Conservation (phyloP, 352 stramenopile genomes). For the Phytophthora pisi region DNA sequence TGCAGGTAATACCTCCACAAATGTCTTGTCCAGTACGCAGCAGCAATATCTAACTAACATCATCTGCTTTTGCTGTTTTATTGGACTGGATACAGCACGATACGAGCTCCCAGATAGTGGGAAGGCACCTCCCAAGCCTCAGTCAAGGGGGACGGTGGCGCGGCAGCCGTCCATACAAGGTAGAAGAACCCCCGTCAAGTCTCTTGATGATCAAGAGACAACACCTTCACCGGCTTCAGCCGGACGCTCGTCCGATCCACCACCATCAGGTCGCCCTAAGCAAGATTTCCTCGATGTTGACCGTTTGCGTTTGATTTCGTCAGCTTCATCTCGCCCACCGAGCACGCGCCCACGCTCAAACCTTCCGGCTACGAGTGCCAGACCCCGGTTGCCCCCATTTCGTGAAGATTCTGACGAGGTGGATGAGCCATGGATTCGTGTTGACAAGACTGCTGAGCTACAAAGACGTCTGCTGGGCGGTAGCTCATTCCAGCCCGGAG, state of each 20-base stretch:
- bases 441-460: constrained; percentile 46
- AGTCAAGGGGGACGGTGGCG: constrained; percentile 9
- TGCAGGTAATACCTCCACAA: constrained; percentile 24
- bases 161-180: constrained; percentile 16
- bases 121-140: constrained; percentile 13
- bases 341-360: constrained; percentile 38
- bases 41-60: constrained; percentile 9
- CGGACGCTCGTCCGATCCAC: constrained; percentile 1
- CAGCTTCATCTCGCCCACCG: constrained; percentile 35
- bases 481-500: constrained; percentile 56
- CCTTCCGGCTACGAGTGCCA: constrained; percentile 24
- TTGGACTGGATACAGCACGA: constrained; percentile 7
- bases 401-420: constrained; percentile 26
- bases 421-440: constrained; percentile 38
- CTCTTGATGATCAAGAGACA: constrained; percentile 7
- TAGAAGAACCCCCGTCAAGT: constrained; percentile 12
- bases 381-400: constrained; percentile 30
- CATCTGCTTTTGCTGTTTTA: not conserved
- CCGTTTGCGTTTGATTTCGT: constrained; percentile 33
- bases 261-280: constrained; percentile 14
- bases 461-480: constrained; percentile 27
- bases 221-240: constrained; percentile 2
- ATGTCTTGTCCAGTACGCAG: not conserved
- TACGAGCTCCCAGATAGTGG: constrained; percentile 25
- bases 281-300: constrained; percentile 48